Evolutionary conservation across 2,329 filamentous ascomycete species (phyloP).

Genomic region (Sporothrix pseudoabietina): DNA sequence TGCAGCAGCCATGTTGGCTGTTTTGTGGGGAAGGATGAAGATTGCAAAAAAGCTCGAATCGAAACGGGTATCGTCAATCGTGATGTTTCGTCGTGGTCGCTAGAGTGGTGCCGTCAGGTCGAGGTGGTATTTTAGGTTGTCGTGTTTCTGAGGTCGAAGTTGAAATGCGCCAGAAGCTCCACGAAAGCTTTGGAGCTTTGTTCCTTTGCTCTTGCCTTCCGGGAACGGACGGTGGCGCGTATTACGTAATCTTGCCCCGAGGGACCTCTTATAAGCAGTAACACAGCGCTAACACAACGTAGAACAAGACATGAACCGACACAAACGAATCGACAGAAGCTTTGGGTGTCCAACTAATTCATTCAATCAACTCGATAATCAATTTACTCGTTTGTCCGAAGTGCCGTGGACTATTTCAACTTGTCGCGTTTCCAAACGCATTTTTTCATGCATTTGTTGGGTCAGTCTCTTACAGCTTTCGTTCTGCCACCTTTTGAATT

Average conservation of each 20-base stretch:
- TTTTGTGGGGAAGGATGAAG: no score
- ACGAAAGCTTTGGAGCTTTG: conserved; percentile 13
- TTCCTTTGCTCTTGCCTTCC: neutral
- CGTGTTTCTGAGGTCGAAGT: neutral
- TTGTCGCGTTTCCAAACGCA: neutral
- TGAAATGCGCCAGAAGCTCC: neutral
- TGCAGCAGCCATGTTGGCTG: neutral
- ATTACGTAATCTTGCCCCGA: conserved; percentile 15
- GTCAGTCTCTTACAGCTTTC: neutral
- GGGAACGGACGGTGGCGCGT: conserved; percentile 16
- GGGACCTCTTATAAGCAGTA: neutral
- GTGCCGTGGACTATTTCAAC: no score
- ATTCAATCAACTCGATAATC: neutral
- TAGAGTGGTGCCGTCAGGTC: neutral
- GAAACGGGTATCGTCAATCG: neutral
- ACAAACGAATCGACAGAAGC: neutral
- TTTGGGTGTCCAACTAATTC: neutral
- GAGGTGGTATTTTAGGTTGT: neutral
- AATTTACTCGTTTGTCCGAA: neutral
- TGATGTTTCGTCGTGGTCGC: neutral
- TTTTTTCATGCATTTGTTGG: neutral
- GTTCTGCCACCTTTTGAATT: neutral
- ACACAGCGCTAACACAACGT: neutral
- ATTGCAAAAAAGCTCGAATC: neutral
- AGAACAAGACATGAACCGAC: neutral